Percentiles rank a stretch among this genome's conserved stretches.
phyloP scores from a whole-genome alignment of 2,329 filamentous ascomycete species.

The Verticillium klebahnii region DNA sequence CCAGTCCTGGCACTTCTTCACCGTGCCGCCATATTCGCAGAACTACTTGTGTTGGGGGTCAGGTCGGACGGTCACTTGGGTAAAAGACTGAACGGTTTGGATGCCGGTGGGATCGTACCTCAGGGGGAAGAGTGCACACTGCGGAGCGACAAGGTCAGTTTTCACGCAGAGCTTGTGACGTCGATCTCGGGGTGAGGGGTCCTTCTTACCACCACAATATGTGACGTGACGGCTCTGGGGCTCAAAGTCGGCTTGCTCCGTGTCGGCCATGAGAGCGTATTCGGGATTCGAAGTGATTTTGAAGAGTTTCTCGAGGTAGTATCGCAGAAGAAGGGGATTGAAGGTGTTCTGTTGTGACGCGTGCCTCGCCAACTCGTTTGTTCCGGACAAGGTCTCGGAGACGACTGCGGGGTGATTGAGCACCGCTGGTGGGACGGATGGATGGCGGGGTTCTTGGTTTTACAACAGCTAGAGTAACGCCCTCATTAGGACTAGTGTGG shows the following conservation, averaged over 20 bases:
- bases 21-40: conserved; percentile 96
- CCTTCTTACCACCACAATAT: conserved; percentile 54
- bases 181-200: not conserved
- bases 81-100: not conserved
- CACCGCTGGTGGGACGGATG: conserved; percentile 3
- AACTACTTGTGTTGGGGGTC: conserved; percentile 58
- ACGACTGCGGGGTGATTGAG: conserved; percentile 12
- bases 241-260: conserved; percentile 43
- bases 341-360: conserved; percentile 12
- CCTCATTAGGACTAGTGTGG: no score
- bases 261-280: conserved; percentile 46
- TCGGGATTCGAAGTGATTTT: not conserved
- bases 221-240: conserved; percentile 46
- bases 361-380: conserved; percentile 5
- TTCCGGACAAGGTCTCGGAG: conserved; percentile 5
- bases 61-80: not conserved
- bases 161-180: not conserved
- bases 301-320: not conserved
- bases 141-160: conserved; percentile 7
- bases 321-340: conserved; percentile 1
- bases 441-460: not conserved
- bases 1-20: conserved; percentile 98
- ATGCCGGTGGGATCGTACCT: conserved; percentile 39
- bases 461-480: no score
- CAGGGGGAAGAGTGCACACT: conserved; percentile 63